A percentile compares a stretch with the other conserved stretches of the same genome.
Conservation (phyloP, 352 stramenopile genomes). For the Pythium aristosporum region DNA sequence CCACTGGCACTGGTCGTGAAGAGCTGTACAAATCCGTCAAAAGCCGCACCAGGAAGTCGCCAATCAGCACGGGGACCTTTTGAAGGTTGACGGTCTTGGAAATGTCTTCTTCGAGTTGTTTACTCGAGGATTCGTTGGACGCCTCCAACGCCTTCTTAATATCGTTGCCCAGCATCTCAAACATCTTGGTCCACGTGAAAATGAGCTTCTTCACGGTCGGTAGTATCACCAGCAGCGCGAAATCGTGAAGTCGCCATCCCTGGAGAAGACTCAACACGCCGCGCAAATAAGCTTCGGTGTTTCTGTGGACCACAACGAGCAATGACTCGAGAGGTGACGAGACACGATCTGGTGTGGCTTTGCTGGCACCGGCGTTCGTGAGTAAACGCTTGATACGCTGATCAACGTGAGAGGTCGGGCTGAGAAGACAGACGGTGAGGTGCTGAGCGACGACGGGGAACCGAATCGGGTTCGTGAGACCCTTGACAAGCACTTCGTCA, state of each 20-base stretch:
- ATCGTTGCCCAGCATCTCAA: slow-evolving; percentile 50
- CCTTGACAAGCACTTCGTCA: slow-evolving; percentile 73
- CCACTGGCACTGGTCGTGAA: slow-evolving; percentile 20
- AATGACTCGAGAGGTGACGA: slow-evolving; percentile 63
- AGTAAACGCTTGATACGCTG: slow-evolving; percentile 77
- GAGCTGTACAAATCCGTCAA: slow-evolving; percentile 50
- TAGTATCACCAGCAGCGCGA: slow-evolving; percentile 46
- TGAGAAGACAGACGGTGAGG: slow-evolving; percentile 70
- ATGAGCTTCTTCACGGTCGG: slow-evolving; percentile 74
- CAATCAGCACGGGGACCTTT: slow-evolving; percentile 69
- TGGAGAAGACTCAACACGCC: slow-evolving; percentile 70
- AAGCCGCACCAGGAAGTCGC: slow-evolving; percentile 64
- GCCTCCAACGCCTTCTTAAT: slow-evolving; percentile 29
- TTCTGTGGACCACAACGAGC: slow-evolving; percentile 64
- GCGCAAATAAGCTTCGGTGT: slow-evolving; percentile 72
- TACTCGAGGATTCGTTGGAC: slow-evolving; percentile 21
- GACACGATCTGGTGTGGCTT: slow-evolving; percentile 40
- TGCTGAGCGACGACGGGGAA: slow-evolving; percentile 85
- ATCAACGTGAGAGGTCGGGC: slow-evolving; percentile 51
- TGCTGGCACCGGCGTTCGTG: slow-evolving; percentile 45
- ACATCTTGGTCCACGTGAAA: slow-evolving; percentile 74
- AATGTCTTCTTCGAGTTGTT: slow-evolving; percentile 23
- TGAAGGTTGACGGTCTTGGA: slow-evolving; percentile 40
- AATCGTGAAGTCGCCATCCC: slow-evolving; percentile 62
- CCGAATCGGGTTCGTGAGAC: slow-evolving; percentile 66